phyloP scores from a whole-genome alignment of 202 grass and related monocot genomes.

The Miscanthus sacchariflorus region DNA sequence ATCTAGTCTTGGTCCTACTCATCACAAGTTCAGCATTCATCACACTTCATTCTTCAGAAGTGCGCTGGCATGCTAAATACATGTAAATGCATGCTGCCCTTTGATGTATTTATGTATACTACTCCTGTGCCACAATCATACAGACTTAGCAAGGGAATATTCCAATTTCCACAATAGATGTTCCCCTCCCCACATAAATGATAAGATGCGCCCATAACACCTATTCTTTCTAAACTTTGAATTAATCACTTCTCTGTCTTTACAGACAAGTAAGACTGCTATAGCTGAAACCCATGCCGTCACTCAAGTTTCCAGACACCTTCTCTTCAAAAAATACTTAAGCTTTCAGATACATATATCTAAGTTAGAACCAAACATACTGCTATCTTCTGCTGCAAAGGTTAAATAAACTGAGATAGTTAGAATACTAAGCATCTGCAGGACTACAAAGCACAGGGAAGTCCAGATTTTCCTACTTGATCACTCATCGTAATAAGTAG shows the following conservation, averaged over 20 bases:
- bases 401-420: constrained; percentile 11
- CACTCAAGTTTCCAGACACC: not conserved
- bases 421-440: not conserved
- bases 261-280: not conserved
- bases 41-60: constrained; percentile 11
- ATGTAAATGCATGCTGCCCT: not conserved
- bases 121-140: not conserved
- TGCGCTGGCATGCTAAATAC: constrained; percentile 29
- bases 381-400: constrained; percentile 13
- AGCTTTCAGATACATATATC: constrained; percentile 6
- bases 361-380: not conserved
- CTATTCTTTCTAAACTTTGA: not conserved
- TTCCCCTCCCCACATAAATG: not conserved
- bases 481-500: too few relatives aligned
- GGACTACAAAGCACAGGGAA: constrained; percentile 11
- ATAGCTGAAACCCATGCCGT: not conserved
- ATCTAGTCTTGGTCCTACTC: not conserved
- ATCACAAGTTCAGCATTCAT: not conserved
- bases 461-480: not conserved
- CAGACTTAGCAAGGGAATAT: not conserved
- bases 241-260: not conserved
- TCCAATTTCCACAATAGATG: too few relatives aligned
- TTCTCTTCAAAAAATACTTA: not conserved
- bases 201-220: not conserved
- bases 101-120: not conserved